Percentiles rank a stretch among this genome's conserved stretches.
Conservation (phyloP, 371 early-diverging fungal species). For the Mortierella sp. region DNA sequence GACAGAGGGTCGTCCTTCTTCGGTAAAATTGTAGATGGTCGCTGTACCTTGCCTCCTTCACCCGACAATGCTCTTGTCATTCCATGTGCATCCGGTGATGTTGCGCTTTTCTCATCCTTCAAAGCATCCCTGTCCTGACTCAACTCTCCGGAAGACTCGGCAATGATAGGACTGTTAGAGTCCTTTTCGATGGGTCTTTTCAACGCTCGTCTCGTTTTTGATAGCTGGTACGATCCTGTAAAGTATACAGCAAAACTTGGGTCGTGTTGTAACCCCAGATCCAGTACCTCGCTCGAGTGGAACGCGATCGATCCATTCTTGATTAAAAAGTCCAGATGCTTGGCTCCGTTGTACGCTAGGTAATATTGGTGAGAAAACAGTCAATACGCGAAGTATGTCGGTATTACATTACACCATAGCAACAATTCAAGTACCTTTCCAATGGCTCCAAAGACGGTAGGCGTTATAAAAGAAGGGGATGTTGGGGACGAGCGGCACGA, state of each 20-base stretch:
- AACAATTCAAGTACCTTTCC: conserved; percentile 67
- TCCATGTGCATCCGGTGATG: background rate
- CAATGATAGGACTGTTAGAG: conserved; percentile 17
- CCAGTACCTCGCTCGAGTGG: conserved; percentile 53
- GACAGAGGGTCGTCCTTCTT: conserved; percentile 39
- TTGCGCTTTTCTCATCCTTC: background rate
- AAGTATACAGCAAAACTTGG: conserved; percentile 60
- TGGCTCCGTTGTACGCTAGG: conserved; percentile 75
- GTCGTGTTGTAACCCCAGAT: conserved; percentile 56
- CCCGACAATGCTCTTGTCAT: background rate
- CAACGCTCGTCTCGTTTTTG: conserved; percentile 15
- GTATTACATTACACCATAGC: too few relatives aligned
- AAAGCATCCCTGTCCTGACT: background rate
- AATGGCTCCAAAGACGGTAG: conserved; percentile 86
- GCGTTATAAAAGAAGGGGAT: conserved; percentile 87
- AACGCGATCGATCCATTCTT: conserved; percentile 48
- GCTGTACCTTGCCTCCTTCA: background rate
- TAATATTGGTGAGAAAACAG: background rate
- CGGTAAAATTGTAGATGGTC: conserved; percentile 8
- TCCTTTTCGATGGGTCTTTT: conserved; percentile 12
- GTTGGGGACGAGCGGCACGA: conserved; percentile 87
- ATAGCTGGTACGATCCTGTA: conserved; percentile 41
- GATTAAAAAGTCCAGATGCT: conserved; percentile 62
- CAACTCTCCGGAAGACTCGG: conserved; percentile 50
- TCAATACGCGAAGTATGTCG: background rate